phyloP scores from a whole-genome alignment of 2,329 filamentous ascomycete species.

The Claviceps maximensis region DNA sequence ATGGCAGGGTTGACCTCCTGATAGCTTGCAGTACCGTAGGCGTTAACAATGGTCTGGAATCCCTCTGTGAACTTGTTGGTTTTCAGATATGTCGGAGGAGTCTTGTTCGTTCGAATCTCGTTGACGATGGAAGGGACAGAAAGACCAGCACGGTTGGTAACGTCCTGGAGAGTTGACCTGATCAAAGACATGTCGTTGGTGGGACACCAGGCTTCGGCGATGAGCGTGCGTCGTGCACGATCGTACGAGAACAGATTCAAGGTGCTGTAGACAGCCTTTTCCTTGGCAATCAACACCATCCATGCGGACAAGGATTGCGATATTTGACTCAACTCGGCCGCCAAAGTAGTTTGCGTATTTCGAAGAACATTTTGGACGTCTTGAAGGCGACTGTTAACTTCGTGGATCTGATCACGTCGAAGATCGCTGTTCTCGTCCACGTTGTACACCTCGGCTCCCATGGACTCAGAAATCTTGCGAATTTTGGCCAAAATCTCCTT shows the following conservation, averaged over 20 bases:
- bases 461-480: conserved; percentile 94
- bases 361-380: conserved; percentile 85
- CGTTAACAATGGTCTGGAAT: conserved; percentile 98
- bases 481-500: conserved; percentile 99
- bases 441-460: conserved; percentile 89
- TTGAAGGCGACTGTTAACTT: conserved; percentile 85
- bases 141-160: conserved; percentile 87
- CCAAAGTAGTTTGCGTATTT: conserved; percentile 89
- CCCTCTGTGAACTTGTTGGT: conserved; percentile 97
- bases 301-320: conserved; percentile 84
- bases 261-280: conserved; percentile 94
- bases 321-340: conserved; percentile 88
- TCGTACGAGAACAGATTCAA: conserved; percentile 96
- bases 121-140: conserved; percentile 99
- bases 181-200: conserved; percentile 82
- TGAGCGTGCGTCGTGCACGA: conserved; percentile 84
- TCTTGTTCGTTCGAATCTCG: conserved; percentile 93
- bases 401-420: conserved; percentile 87
- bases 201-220: conserved; percentile 95
- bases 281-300: conserved; percentile 97
- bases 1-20: conserved; percentile 93
- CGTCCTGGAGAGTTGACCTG: conserved; percentile 86
- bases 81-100: conserved; percentile 90
- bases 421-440: conserved; percentile 97
- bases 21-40: conserved; percentile 95